Evolutionary conservation across 2,329 filamentous ascomycete genomes (phyloP).

Genomic region (Aspergillus thermomutatus): DNA sequence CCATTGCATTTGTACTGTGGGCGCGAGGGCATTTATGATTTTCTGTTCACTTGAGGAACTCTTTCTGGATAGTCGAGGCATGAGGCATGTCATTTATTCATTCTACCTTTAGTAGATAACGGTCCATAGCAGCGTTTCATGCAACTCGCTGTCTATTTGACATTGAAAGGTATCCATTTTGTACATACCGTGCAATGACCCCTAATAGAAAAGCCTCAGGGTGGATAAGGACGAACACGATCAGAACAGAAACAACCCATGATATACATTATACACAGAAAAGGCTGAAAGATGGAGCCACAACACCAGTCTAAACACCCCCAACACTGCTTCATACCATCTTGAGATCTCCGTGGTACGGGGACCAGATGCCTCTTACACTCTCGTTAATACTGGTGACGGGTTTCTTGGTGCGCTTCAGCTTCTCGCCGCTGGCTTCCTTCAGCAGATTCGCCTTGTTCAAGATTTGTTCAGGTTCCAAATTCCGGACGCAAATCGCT

Average conservation of each 20-base stretch:
- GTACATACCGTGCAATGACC: conserved; percentile 25
- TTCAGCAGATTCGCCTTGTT: conserved; percentile 63
- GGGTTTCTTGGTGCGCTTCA: conserved; percentile 55
- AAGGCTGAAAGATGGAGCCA: conserved; percentile 11
- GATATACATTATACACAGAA: conserved; percentile 25
- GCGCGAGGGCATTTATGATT: conserved; percentile 1
- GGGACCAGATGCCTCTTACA: conserved; percentile 64
- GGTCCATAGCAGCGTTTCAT: background rate
- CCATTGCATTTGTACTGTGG: conserved; percentile 4
- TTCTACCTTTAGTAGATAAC: background rate
- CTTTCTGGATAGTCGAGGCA: background rate
- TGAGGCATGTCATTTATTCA: background rate
- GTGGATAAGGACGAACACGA: conserved; percentile 12
- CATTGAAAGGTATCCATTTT: conserved; percentile 10
- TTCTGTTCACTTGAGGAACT: background rate
- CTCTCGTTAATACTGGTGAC: conserved; percentile 62
- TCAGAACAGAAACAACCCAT: conserved; percentile 23
- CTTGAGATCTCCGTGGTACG: conserved; percentile 57
- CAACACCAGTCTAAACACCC: conserved; percentile 17
- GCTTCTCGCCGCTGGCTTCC: conserved; percentile 47
- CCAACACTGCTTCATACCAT: conserved; percentile 38
- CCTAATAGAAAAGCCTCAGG: conserved; percentile 11
- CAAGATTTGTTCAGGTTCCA: conserved; percentile 75
- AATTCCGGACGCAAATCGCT: conserved; percentile 82
- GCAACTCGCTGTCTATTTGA: background rate